Evolutionary conservation across 2,329 filamentous ascomycete genomes (phyloP).

Genomic region (Gnomoniopsis smithogilvyi): DNA sequence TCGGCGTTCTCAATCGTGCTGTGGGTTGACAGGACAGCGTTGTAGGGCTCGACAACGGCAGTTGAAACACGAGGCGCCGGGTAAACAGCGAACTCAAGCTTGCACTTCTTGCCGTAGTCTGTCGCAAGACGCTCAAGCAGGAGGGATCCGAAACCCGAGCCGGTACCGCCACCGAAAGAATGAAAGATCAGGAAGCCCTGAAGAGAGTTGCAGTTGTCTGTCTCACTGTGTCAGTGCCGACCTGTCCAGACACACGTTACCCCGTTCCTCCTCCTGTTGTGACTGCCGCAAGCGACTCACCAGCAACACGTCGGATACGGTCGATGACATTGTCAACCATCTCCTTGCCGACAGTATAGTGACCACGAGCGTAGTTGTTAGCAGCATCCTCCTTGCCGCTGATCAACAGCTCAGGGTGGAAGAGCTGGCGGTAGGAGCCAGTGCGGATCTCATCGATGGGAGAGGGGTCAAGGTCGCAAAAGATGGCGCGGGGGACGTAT

Average conservation of each 20-base stretch:
- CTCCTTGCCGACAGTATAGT: conserved; percentile 76
- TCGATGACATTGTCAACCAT: conserved; percentile 70
- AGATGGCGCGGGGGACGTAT: conserved; percentile 70
- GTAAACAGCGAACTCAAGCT: conserved; percentile 73
- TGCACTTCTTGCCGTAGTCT: conserved; percentile 74
- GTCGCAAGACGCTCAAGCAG: conserved; percentile 70
- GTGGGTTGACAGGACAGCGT: conserved; percentile 70
- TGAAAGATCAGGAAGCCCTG: conserved; percentile 75
- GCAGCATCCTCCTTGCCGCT: conserved; percentile 75
- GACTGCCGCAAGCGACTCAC: conserved; percentile 38
- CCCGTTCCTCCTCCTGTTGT: neutral
- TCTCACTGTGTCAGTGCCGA: neutral
- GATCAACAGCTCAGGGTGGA: conserved; percentile 70
- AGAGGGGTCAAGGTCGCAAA: conserved; percentile 70
- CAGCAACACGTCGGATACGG: conserved; percentile 65
- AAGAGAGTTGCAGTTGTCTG: conserved; percentile 70
- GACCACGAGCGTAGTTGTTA: conserved; percentile 75
- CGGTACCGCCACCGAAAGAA: conserved; percentile 71
- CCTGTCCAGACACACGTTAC: neutral
- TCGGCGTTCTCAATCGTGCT: conserved; percentile 77
- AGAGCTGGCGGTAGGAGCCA: conserved; percentile 63
- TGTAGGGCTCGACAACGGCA: conserved; percentile 71
- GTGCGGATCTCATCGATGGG: conserved; percentile 73
- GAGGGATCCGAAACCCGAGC: conserved; percentile 69
- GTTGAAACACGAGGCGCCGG: conserved; percentile 68